Evolutionary conservation across 2,329 filamentous ascomycete species (phyloP).

Genomic region (Didymella pinodella): DNA sequence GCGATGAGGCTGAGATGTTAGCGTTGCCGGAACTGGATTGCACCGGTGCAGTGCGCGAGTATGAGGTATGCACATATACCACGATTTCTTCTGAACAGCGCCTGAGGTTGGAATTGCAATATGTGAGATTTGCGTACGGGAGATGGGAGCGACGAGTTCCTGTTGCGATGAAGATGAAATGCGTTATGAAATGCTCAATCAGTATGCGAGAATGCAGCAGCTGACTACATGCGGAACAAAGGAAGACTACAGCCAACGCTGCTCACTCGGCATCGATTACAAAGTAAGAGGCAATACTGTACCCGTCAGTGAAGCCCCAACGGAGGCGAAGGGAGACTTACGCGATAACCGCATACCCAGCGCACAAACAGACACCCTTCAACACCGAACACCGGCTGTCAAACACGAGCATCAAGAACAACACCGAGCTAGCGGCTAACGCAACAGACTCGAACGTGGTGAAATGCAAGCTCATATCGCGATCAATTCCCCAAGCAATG

Average conservation of each 20-base stretch:
- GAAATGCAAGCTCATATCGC: constrained; percentile 75
- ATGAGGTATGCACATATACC: background rate
- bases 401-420: constrained; percentile 22
- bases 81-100: background rate
- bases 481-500: constrained; percentile 64
- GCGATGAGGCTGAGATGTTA: background rate
- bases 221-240: background rate
- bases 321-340: constrained; percentile 10
- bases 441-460: constrained; percentile 80
- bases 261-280: background rate
- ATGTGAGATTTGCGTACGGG: background rate
- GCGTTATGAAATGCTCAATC: background rate
- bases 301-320: background rate
- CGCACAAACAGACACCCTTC: constrained; percentile 21
- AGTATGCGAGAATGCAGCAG: background rate
- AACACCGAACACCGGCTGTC: constrained; percentile 21
- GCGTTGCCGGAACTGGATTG: background rate
- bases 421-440: constrained; percentile 40
- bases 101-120: background rate
- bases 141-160: background rate
- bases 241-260: background rate
- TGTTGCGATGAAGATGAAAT: background rate
- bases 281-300: constrained; percentile 19
- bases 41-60: background rate
- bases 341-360: constrained; percentile 25